Percentiles rank a stretch among this genome's conserved stretches.
phyloP scores from a whole-genome alignment of 768 basidiomycete genomes.

The Scleroderma citrinum region DNA sequence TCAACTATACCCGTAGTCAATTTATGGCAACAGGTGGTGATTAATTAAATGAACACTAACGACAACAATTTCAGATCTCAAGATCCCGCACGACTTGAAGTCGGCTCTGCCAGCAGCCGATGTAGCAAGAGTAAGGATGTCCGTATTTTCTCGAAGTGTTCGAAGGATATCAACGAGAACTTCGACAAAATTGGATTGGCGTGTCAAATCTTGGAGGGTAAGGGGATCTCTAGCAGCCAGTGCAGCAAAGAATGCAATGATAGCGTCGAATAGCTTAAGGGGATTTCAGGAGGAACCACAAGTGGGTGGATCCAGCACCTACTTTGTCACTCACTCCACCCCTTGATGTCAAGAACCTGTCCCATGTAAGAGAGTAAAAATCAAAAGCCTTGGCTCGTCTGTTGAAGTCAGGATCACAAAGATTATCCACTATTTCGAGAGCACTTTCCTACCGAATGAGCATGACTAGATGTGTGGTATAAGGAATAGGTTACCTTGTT shows the following conservation, averaged over 20 bases:
- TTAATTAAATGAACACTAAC: constrained; percentile 36
- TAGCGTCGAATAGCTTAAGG: constrained; percentile 55
- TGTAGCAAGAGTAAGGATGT: constrained; percentile 45
- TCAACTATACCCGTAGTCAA: constrained; percentile 22
- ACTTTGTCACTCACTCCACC: constrained; percentile 59
- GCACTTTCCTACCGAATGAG: constrained; percentile 41
- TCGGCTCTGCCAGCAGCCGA: constrained; percentile 32
- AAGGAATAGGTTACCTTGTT: constrained; percentile 46
- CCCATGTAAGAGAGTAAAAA: constrained; percentile 66
- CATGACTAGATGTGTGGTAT: neutral
- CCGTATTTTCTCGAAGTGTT: constrained; percentile 29
- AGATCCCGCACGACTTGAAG: constrained; percentile 46
- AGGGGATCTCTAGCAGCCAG: constrained; percentile 55
- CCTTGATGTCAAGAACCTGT: constrained; percentile 51
- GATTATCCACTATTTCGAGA: constrained; percentile 66
- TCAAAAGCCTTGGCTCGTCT: constrained; percentile 76
- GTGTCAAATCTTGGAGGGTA: constrained; percentile 51
- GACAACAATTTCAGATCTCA: constrained; percentile 49
- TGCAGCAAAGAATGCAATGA: constrained; percentile 55
- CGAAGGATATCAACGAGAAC: constrained; percentile 41
- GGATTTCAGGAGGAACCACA: neutral
- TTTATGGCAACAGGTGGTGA: neutral
- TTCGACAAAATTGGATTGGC: constrained; percentile 29
- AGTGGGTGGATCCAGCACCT: constrained; percentile 18
- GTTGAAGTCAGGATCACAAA: constrained; percentile 70